Evolutionary conservation across 257 asterid genomes (phyloP).

Genomic region (Solanum chaucha): DNA sequence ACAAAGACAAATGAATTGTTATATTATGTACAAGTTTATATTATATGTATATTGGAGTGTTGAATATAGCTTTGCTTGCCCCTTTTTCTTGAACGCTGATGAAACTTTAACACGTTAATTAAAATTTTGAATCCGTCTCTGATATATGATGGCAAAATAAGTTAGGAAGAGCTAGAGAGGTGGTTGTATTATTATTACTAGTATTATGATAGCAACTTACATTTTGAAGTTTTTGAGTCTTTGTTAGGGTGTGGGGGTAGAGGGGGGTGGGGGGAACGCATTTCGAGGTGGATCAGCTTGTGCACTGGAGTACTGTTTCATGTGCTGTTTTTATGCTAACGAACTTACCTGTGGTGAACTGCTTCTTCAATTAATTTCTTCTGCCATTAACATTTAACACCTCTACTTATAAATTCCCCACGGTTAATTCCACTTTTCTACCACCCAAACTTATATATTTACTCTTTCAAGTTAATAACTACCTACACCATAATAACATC

Average conservation of each 20-base stretch:
- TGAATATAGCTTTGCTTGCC: no score
- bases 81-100: no score
- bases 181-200: not conserved
- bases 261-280: slow-evolving; percentile 33
- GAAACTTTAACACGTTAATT: no score
- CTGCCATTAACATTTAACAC: not conserved
- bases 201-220: not conserved
- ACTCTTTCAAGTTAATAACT: not conserved
- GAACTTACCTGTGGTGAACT: slow-evolving; percentile 34
- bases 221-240: not conserved
- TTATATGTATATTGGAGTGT: not conserved
- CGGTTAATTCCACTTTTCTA: not conserved
- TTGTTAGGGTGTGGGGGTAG: not conserved
- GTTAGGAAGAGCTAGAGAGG: not conserved
- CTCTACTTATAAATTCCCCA: not conserved
- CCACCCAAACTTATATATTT: not conserved
- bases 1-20: not conserved
- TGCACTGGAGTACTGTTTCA: slow-evolving; percentile 37
- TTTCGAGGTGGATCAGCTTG: slow-evolving; percentile 60
- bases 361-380: not conserved
- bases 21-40: not conserved
- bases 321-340: slow-evolving; percentile 27
- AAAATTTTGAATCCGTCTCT: not conserved
- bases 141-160: not conserved
- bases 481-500: not conserved